A percentile compares a stretch with the other conserved stretches of the same genome.
Conservation (phyloP, 1,284 basidiomycete genomes). For the Vanrija pseudolonga region DNA sequence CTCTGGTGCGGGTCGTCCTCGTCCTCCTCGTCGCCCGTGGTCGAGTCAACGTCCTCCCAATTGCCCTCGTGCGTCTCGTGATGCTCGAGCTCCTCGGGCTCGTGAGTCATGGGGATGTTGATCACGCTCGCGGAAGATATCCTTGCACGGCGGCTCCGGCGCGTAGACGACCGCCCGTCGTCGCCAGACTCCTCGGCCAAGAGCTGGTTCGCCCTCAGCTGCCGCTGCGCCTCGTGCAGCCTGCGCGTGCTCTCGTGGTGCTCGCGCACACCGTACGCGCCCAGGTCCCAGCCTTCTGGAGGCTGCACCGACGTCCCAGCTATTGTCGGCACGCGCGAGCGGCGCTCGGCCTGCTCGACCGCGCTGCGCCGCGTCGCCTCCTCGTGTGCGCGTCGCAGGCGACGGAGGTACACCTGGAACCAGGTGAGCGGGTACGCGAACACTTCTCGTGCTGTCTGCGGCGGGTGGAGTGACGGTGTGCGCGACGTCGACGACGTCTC, state of each 20-base stretch:
- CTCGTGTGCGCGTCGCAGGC: constrained; percentile 45
- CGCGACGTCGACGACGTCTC: constrained; percentile 45
- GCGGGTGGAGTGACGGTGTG: constrained; percentile 41
- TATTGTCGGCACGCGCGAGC: constrained; percentile 34
- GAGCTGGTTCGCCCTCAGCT: constrained; percentile 28
- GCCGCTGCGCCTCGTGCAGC: constrained; percentile 37
- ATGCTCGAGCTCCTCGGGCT: constrained; percentile 1
- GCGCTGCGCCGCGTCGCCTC: constrained; percentile 43
- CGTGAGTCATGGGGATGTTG: neutral
- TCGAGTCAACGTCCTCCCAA: constrained; percentile 55
- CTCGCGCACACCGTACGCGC: constrained; percentile 62
- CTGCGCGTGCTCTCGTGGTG: constrained; percentile 44
- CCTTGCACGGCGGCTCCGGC: neutral
- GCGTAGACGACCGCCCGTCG: no score
- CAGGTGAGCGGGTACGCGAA: constrained; percentile 43
- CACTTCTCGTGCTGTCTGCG: constrained; percentile 30
- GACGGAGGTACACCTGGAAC: constrained; percentile 42
- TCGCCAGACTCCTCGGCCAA: constrained; percentile 11
- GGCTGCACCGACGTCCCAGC: constrained; percentile 22
- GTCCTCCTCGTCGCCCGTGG: constrained; percentile 59
- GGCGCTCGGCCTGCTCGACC: constrained; percentile 37
- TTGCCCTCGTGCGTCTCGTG: constrained; percentile 5
- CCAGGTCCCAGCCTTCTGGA: constrained; percentile 60
- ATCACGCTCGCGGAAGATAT: no score
- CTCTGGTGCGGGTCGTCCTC: neutral